These are phyloP conservation scores for Phylloporus arenicola DNA, from an alignment of 768 basidiomycete species.

Conservation along the genomic window DNA sequence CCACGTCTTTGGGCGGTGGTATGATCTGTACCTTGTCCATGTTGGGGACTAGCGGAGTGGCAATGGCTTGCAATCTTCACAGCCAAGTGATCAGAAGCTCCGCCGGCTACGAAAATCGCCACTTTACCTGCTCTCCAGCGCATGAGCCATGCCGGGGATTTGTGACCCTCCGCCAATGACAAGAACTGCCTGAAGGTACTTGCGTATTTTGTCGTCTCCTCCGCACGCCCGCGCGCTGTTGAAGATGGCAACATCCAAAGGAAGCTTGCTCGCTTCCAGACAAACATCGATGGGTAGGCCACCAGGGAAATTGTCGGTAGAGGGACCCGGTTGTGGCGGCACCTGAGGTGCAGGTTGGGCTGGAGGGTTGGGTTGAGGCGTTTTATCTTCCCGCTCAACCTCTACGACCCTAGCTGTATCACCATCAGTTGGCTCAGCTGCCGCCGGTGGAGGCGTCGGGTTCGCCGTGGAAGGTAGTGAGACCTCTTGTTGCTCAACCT, in stretches of 20 bases:
- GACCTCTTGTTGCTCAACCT: constrained; percentile 32
- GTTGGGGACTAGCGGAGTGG: constrained; percentile 72
- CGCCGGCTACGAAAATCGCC: not conserved
- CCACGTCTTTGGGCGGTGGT: constrained; percentile 90
- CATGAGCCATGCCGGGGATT: constrained; percentile 79
- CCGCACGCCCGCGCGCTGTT: constrained; percentile 86
- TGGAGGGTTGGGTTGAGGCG: constrained; percentile 22
- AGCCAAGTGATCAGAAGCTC: constrained; percentile 5
- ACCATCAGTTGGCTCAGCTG: constrained; percentile 15
- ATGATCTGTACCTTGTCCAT: constrained; percentile 91
- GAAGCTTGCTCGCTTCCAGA: constrained; percentile 84
- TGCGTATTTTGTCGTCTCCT: constrained; percentile 84
- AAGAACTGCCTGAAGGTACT: constrained; percentile 82
- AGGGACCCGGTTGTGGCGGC: constrained; percentile 15
- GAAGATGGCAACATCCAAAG: constrained; percentile 88
- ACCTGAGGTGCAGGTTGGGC: constrained; percentile 17
- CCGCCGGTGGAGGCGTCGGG: constrained; percentile 26
- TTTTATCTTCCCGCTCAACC: constrained; percentile 39
- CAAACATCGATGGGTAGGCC: constrained; percentile 68
- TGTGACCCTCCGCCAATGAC: constrained; percentile 82
- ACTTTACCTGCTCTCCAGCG: constrained; percentile 75
- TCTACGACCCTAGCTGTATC: constrained; percentile 44
- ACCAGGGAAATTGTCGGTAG: constrained; percentile 31
- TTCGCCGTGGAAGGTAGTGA: constrained; percentile 31
- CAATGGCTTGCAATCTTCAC: constrained; percentile 66